Percentiles rank a stretch among this genome's conserved stretches.
Evolutionary conservation across 1,284 basidiomycete genomes (phyloP).

Genomic region (Irpex rosettiformis): DNA sequence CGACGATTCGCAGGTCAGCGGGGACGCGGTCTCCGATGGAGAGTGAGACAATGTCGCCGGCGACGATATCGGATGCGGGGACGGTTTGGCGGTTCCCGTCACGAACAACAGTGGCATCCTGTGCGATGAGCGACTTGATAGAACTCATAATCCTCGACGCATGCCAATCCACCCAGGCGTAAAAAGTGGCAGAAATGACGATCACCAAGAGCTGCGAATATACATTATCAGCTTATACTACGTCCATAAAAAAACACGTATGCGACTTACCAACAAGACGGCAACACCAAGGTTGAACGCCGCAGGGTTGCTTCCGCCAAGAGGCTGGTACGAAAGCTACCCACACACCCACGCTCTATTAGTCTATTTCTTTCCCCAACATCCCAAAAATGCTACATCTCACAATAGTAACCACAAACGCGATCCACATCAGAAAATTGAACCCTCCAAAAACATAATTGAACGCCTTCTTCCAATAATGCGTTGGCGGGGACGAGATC

Average conservation of each 20-base stretch:
- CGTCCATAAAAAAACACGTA: conserved; percentile 35
- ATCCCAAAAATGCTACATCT: conserved; percentile 13
- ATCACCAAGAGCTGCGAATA: conserved; percentile 36
- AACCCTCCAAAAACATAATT: conserved; percentile 54
- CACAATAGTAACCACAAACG: conserved; percentile 43
- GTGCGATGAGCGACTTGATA: conserved; percentile 48
- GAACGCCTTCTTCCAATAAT: conserved; percentile 44
- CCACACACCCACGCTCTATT: too few species aligned
- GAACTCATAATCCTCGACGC: conserved; percentile 48
- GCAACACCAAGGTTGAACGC: conserved; percentile 47
- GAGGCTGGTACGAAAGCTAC: conserved; percentile 45
- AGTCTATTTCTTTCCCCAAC: conserved; percentile 20
- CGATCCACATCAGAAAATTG: conserved; percentile 51
- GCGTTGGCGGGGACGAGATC: conserved; percentile 44
- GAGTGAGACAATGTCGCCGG: conserved; percentile 30
- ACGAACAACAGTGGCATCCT: conserved; percentile 43
- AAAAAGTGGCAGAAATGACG: conserved; percentile 34
- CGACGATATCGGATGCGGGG: conserved; percentile 28
- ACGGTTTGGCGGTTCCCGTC: conserved; percentile 34
- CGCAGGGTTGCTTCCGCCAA: conserved; percentile 43
- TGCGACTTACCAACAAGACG: conserved; percentile 45
- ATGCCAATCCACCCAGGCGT: conserved; percentile 40
- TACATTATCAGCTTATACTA: conserved; percentile 41
- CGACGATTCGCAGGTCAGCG: conserved; percentile 47
- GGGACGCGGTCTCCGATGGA: conserved; percentile 43